Evolutionary conservation across 2,329 filamentous ascomycete genomes (phyloP).

Genomic region (Ramularia collo-cygni): DNA sequence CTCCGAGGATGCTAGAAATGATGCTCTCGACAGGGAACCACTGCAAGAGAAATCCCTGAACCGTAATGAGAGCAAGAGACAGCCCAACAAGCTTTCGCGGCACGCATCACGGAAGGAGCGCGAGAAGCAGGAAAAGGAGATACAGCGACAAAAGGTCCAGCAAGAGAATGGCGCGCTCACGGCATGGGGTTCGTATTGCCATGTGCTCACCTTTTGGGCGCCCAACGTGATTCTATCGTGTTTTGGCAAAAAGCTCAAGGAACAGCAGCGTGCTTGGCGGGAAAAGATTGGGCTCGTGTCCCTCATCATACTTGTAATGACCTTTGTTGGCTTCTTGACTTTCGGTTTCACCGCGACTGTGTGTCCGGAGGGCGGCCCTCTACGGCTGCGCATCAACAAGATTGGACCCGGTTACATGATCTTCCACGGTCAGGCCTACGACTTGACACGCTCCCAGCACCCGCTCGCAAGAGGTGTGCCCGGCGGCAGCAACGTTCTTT

Average conservation of each 20-base stretch:
- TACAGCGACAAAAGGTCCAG: slow-evolving; percentile 48
- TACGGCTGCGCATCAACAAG: slow-evolving; percentile 72
- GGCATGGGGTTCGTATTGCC: slow-evolving; percentile 93
- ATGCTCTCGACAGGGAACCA: slow-evolving; percentile 6
- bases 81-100: slow-evolving; percentile 40
- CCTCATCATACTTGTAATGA: slow-evolving; percentile 81
- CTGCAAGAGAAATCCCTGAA: slow-evolving; percentile 26
- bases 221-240: slow-evolving; percentile 78
- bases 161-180: slow-evolving; percentile 70
- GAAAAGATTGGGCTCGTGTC: slow-evolving; percentile 97
- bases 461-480: slow-evolving; percentile 75
- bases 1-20: slow-evolving; percentile 3
- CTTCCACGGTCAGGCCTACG: slow-evolving; percentile 86
- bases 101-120: slow-evolving; percentile 60
- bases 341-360: slow-evolving; percentile 92
- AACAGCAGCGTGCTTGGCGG: slow-evolving; percentile 86
- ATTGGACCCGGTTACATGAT: slow-evolving; percentile 85
- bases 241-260: slow-evolving; percentile 77
- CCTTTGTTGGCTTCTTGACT: slow-evolving; percentile 86
- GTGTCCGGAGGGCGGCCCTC: slow-evolving; percentile 62
- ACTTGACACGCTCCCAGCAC: slow-evolving; percentile 70
- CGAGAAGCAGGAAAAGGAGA: slow-evolving; percentile 50
- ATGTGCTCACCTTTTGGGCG: slow-evolving; percentile 88
- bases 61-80: slow-evolving; percentile 28
- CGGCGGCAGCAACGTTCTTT: slow-evolving; percentile 70